Evolutionary conservation across 1,139 yeast genomes (phyloP).

Genomic region (Wickerhamomyces sp.): DNA sequence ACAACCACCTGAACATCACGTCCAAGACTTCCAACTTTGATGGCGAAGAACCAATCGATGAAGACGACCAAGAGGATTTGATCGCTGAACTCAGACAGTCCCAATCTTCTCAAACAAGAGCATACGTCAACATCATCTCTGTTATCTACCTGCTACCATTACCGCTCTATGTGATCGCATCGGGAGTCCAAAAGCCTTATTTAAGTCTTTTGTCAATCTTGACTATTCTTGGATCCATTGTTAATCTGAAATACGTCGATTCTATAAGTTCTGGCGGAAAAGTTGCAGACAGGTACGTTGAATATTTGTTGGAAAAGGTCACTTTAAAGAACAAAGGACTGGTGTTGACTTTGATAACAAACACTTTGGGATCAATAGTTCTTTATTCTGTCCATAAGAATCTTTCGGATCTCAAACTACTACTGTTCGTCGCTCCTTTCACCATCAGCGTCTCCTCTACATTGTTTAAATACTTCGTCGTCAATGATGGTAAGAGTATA

Average conservation of each 20-base stretch:
- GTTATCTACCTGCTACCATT: slow-evolving; percentile 12
- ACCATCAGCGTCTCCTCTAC: slow-evolving; percentile 8
- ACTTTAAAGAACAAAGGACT: not conserved
- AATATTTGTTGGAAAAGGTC: not conserved
- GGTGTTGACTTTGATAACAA: too few species aligned
- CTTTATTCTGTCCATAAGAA: too few species aligned
- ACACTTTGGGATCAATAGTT: too few species aligned
- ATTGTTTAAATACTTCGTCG: slow-evolving; percentile 1
- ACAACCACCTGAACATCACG: slow-evolving; percentile 2
- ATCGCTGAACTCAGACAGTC: slow-evolving; percentile 8
- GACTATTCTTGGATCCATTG: not conserved
- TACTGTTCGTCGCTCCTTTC: slow-evolving; percentile 9
- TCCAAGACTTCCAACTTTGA: not conserved
- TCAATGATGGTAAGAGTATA: slow-evolving; percentile 5
- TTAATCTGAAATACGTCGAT: slow-evolving; percentile 1
- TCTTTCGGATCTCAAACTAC: too few species aligned
- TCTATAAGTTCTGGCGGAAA: not conserved
- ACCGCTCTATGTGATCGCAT: slow-evolving; percentile 11
- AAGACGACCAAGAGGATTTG: slow-evolving; percentile 18
- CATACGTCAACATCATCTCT: slow-evolving; percentile 12
- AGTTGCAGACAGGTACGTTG: not conserved
- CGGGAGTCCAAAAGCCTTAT: not conserved
- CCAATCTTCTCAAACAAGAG: slow-evolving; percentile 8
- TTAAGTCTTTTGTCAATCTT: slow-evolving; percentile 6
- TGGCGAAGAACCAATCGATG: slow-evolving; percentile 12